phyloP scores from a whole-genome alignment of 2,329 filamentous ascomycete genomes.

The Plenodomus biglobosus region DNA sequence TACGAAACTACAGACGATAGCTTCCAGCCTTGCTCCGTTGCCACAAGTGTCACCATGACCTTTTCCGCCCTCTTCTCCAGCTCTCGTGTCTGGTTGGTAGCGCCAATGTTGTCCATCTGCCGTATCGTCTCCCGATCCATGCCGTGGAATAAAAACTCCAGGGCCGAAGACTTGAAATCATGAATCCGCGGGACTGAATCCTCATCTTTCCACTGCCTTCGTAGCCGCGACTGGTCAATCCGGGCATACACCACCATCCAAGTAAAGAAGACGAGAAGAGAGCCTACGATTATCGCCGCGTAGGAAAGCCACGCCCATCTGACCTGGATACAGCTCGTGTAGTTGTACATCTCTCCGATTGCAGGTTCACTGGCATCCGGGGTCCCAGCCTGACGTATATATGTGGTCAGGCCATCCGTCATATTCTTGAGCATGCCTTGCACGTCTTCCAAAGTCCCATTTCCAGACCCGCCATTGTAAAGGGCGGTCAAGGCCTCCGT shows the following conservation, averaged over 20 bases:
- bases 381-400: constrained; percentile 3
- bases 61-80: constrained; percentile 3
- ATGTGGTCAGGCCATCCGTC: constrained; percentile 6
- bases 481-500: constrained; percentile 4
- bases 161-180: constrained; percentile 7
- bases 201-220: not conserved
- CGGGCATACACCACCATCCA: constrained; percentile 3
- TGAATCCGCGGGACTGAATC: not conserved
- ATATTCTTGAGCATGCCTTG: constrained; percentile 7
- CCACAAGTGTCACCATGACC: constrained; percentile 2
- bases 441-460: constrained; percentile 11
- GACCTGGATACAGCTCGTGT: constrained; percentile 9
- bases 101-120: constrained; percentile 1
- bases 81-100: constrained; percentile 1
- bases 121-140: constrained; percentile 2
- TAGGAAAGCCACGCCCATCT: constrained; percentile 10
- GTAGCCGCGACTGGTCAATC: constrained; percentile 1
- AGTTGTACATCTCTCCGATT: constrained; percentile 4
- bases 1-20: not conserved
- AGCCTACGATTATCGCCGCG: constrained; percentile 2
- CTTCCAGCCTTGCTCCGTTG: constrained; percentile 7
- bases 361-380: constrained; percentile 1
- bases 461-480: constrained; percentile 9
- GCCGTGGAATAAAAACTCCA: constrained; percentile 6
- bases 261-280: constrained; percentile 6